Base-by-base conservation (phyloP, 495 filamentous ascomycete species). In the Peziza echinospora region DNA sequence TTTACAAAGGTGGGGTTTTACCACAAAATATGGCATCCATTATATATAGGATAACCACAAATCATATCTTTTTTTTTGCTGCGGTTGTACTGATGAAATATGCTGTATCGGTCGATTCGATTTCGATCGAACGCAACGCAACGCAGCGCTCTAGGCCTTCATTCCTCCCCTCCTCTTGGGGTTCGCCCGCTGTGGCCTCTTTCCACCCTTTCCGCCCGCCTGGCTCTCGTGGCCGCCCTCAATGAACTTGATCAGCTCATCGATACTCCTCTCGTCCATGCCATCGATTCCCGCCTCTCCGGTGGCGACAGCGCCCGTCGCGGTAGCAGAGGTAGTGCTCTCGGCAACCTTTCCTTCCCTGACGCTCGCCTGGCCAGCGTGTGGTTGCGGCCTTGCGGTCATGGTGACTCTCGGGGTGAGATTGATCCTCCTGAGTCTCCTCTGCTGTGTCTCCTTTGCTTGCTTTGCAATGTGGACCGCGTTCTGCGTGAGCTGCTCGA, bases 401-500 rank as follows among this genome's bases (percentile, higher is more conserved):
- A 60, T 51, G 19, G 57, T 66, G 11, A 70, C 68, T 28, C 77
- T 71, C 30, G 74, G 61, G 52, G 66, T 64, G 57, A 76, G 65
- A 45, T 71, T 66, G 53, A 75, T 63, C 44, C 71, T 66, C 37
- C 80, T 75, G 24, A 79, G 65, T 24, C 76, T 70, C 45, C 78
- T 75, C 34, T 77, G 75, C 62, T 84, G 75, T 41, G 79, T 68
- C 48, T 87, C 82, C 65, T 93, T 92, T 42, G 82, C 78, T 51
- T 92, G 83, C 67, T 84, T 93, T 8, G 83, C 84, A 44, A 93
- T 80, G 23, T 76, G 79, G 39, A 99, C 91, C 34, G 91, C 91
- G 52, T 87, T 93, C 60, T 83, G 78, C 0, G 86, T 93, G 39
- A 99, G 73, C 65, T 93, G 84, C 60, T 87, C 82, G n/a, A 96